Evolutionary conservation across 768 basidiomycete genomes (phyloP), one percentile per base, ranked within the genome.

Genomic region (Coprinopsis strossmayeri): DNA sequence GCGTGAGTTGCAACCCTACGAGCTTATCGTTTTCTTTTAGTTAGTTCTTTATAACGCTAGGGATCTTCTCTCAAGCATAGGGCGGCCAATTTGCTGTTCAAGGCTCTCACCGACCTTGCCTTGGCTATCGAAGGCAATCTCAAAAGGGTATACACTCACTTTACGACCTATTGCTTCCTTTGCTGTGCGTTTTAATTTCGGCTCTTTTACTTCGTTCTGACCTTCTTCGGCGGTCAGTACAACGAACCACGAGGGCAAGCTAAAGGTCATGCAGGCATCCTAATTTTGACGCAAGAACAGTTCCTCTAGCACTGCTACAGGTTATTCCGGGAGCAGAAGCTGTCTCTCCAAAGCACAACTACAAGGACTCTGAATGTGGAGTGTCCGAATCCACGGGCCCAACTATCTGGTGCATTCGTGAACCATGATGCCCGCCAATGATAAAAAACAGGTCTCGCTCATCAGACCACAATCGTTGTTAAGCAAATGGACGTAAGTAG

Each of bases 381-480:
- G 10, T 7, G 18, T 38, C 5, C 18, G 11, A 23, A 18, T 42
- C 25, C 40, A 18, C 18, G 5, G 21, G 18, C 10, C 5, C 21
- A 42, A 25, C 49, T 44, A 50, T 28, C 9, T 45, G 49, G 44
- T 39, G 49, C 49, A 26, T n/a, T 37, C 44, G 49, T 42, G 44
- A 50, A 50, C 30, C 34, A 26, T 27, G 20, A 35, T 17, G 17
- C 17, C 28, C 26, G 30, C 24, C 34, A 20, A 42, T 26, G 13
- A 32, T 9, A 45, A 38, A 43, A 34, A 34, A 43, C 11, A 5
- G n/a, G n/a, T n/a, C n/a, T 18, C 23, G 18, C 23, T 17, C 15
- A 26, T 50, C 49, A 44, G 44, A 23, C 49, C 42, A 50, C 44
- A 50, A 45, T 50, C 37, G 43, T 35, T 27, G 44, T 50, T 46